Evolutionary conservation across 257 asterid genomes (phyloP).

Genomic region (Fraxinus excelsior): DNA sequence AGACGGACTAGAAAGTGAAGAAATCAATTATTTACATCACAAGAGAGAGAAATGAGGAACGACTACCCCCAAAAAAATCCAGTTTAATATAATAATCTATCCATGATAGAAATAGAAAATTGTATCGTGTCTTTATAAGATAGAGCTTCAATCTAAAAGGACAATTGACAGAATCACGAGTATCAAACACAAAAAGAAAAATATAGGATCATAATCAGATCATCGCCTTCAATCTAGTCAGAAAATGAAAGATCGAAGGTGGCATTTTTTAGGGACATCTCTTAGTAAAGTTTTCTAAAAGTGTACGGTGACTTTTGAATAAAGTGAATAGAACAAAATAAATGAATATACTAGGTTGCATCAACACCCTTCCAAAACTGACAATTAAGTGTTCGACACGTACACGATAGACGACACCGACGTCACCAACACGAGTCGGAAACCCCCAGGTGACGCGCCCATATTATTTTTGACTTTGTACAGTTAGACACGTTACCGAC

Average conservation of each 20-base stretch:
- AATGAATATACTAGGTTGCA: background rate
- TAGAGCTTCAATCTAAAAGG: background rate
- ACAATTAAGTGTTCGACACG: too few relatives aligned
- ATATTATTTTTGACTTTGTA: too few relatives aligned
- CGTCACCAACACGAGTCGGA: too few relatives aligned
- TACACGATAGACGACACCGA: too few relatives aligned
- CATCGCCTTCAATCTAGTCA: background rate
- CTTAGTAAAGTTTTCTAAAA: background rate
- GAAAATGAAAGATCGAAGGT: background rate
- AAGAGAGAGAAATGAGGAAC: background rate
- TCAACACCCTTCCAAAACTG: too few relatives aligned
- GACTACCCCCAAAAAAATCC: background rate
- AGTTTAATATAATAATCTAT: constrained; percentile 1
- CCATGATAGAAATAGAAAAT: constrained; percentile 8
- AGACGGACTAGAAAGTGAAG: constrained; percentile 7
- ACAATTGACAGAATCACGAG: background rate
- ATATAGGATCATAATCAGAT: background rate
- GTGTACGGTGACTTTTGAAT: background rate
- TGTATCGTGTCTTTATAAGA: background rate
- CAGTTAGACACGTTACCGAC: too few relatives aligned
- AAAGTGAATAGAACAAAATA: background rate
- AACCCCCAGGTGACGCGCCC: too few relatives aligned
- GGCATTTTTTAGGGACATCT: background rate
- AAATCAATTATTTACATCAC: background rate
- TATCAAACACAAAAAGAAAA: background rate